Evolutionary conservation across 202 grass and related monocot species (phyloP).

Genomic region (Cymbopogon flexuosus): DNA sequence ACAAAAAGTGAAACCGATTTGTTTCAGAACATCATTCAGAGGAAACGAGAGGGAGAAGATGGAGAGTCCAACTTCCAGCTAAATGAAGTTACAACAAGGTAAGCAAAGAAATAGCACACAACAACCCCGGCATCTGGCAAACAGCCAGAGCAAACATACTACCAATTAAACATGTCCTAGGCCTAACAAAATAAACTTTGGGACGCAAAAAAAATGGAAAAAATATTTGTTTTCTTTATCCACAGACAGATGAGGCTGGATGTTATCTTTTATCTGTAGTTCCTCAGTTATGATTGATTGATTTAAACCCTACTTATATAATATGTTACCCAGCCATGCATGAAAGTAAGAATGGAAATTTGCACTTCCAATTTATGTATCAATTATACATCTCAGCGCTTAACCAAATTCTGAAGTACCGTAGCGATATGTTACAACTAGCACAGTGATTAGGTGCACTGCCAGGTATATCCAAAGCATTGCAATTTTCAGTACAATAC

Average conservation of each 20-base stretch:
- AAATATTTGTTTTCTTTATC: background rate
- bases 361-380: background rate
- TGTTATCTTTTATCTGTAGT: background rate
- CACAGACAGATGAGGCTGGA: background rate
- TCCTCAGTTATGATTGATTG: background rate
- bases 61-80: background rate
- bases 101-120: background rate
- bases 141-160: background rate
- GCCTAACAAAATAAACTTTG: background rate
- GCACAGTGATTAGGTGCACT: constrained; percentile 1
- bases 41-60: background rate
- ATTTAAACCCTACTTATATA: background rate
- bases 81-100: background rate
- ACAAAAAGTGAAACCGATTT: constrained; percentile 16
- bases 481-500: background rate
- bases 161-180: background rate
- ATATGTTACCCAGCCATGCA: constrained; percentile 5
- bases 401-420: constrained; percentile 4
- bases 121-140: background rate
- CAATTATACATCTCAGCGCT: background rate
- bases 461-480: background rate
- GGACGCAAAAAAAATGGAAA: background rate
- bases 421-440: background rate
- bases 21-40: background rate
- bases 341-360: background rate